phyloP scores from a whole-genome alignment of 495 filamentous ascomycete species.

The Aspergillus asperescens region DNA sequence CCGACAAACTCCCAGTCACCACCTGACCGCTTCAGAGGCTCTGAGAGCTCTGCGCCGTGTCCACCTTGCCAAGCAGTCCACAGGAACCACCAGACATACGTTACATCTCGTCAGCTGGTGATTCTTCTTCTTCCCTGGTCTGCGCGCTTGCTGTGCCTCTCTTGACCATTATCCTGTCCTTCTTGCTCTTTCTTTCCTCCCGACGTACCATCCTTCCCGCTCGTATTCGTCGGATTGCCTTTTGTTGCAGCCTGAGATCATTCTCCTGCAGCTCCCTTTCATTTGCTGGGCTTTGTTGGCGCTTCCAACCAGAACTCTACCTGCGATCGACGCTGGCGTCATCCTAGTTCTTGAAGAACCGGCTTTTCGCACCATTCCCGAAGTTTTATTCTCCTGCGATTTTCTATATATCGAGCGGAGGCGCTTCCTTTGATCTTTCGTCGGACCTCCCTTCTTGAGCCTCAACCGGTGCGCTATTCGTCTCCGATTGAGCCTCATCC shows the following conservation, averaged over 20 bases:
- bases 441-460: constrained; percentile 11
- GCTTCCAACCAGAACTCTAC: neutral
- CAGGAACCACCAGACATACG: neutral
- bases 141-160: neutral
- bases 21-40: constrained; percentile 9
- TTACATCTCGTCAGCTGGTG: neutral
- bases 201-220: neutral
- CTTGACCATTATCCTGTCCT: neutral
- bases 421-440: constrained; percentile 2
- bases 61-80: constrained; percentile 1
- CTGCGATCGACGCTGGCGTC: constrained; percentile 11
- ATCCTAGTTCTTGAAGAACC: constrained; percentile 9
- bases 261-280: neutral
- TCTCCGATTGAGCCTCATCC: constrained; percentile 27
- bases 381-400: neutral
- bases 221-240: neutral
- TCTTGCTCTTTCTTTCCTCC: neutral
- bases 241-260: neutral
- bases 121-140: neutral
- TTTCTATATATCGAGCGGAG: constrained; percentile 3
- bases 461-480: constrained; percentile 18
- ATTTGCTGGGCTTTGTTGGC: neutral
- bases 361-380: neutral
- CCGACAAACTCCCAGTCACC: no score
- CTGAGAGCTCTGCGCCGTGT: constrained; percentile 1